Base-by-base conservation (phyloP, 805 yeast genomes). In the Saturnispora diversa region DNA sequence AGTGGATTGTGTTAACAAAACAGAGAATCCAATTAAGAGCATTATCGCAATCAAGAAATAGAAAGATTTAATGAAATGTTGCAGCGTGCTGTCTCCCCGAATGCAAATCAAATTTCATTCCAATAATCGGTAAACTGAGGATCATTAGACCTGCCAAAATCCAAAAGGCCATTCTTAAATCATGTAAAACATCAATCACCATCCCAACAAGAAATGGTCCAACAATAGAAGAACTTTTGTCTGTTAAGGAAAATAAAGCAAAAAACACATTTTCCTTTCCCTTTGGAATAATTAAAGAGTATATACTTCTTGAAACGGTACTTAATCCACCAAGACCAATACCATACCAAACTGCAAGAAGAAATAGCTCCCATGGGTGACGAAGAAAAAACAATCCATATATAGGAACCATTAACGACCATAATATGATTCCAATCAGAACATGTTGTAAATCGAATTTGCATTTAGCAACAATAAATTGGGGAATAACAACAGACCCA, bases 241-340 rank as follows among this genome's bases (percentile, higher is more conserved):
- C 92, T 1, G 94, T 84, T 29, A 83, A 76, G 30, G 84, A 73
- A 58, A 77, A 84, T 31, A 83, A 62, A 11, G 90, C 80, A 59
- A 84, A 83, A 53, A 82, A 83, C 6, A 80, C 75, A 3, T 81
- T 75, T 53, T 84, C 94, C 50, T 74, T 76, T 5, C 92, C 92
- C 34, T 63, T 67, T 15, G 94, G 94, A 32, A 83, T 80, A 39
- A 83, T 67, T 53, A 80, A 56, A 24, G 84, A 70, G 55, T 75
- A 83, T 4, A 80, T 63, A 1, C 87, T 77, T 35, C 92, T 66
- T 21, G 86, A 73, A 1, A 79, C 66, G 0, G 90, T 79, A 7
- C 82, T 70, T 19, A 84, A 59, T 0, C 87, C 87, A 22, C 94
- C 94, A 20, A 84, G 56, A 0, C 85, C 72, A 40, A 79, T 58